Conservation (phyloP, 1,284 basidiomycete genomes). For the Marasmius tenuissimus region DNA sequence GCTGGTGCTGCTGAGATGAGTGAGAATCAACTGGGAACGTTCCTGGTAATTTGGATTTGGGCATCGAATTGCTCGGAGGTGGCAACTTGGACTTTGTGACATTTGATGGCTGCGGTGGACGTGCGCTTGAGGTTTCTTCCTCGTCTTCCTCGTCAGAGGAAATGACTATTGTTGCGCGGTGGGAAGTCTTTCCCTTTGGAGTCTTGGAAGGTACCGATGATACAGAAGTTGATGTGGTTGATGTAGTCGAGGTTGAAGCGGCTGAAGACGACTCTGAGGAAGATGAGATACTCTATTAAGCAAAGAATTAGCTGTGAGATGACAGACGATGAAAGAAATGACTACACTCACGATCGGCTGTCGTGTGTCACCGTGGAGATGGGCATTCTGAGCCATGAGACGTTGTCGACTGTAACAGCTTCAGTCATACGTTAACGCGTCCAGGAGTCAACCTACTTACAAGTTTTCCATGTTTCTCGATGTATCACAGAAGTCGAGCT, state of each 20-base stretch:
- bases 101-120: conserved; percentile 17
- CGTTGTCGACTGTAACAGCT: conserved; percentile 11
- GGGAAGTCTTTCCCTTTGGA: background rate
- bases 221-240: background rate
- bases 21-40: background rate
- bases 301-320: background rate
- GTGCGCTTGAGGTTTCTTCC: conserved; percentile 7
- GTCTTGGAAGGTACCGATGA: background rate
- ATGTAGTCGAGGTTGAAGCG: background rate
- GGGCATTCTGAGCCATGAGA: conserved; percentile 10
- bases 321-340: background rate
- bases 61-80: background rate
- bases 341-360: background rate
- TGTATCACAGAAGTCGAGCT: too few species aligned
- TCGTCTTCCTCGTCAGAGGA: conserved; percentile 17
- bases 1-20: background rate
- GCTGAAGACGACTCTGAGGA: conserved; percentile 4
- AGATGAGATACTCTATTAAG: background rate
- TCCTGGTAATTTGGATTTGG: background rate
- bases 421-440: background rate
- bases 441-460: background rate
- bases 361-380: conserved; percentile 2
- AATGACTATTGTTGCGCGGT: conserved; percentile 8
- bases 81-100: conserved; percentile 9
- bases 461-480: conserved; percentile 11